phyloP scores from a whole-genome alignment of 257 asterid species.

The Eustoma russellianum region DNA sequence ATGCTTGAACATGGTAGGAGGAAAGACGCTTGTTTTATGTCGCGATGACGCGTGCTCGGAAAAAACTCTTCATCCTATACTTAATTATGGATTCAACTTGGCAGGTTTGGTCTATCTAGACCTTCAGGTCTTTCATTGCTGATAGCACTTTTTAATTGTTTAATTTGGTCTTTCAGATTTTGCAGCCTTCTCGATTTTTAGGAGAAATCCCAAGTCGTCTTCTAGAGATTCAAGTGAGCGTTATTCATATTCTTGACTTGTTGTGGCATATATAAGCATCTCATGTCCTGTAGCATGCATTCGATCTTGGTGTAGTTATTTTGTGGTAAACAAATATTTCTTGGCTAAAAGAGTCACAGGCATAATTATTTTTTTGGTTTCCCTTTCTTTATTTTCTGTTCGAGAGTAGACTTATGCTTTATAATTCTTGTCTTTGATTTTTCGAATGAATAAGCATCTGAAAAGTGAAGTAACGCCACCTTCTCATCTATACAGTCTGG shows the following conservation, averaged over 20 bases:
- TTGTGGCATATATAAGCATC: neutral
- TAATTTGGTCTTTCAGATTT: conserved; percentile 46
- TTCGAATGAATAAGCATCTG: too few relatives aligned
- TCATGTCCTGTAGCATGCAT: too few relatives aligned
- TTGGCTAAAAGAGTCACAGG: too few relatives aligned
- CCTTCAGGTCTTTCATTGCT: conserved; percentile 6
- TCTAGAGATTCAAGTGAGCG: conserved; percentile 52
- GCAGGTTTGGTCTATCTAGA: conserved; percentile 49
- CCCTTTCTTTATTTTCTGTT: too few relatives aligned
- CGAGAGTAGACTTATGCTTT: too few relatives aligned
- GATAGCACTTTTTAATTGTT: conserved; percentile 8
- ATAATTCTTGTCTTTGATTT: too few relatives aligned
- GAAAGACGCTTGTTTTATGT: conserved; percentile 91
- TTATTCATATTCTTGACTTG: neutral
- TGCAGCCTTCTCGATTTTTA: conserved; percentile 92
- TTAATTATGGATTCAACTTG: conserved; percentile 79
- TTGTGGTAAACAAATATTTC: too few relatives aligned
- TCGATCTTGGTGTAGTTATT: too few relatives aligned
- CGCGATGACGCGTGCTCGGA: conserved; percentile 93
- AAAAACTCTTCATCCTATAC: conserved; percentile 66
- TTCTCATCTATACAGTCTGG: too few relatives aligned
- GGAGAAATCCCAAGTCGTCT: conserved; percentile 85
- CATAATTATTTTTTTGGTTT: too few relatives aligned
- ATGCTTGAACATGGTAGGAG: conserved; percentile 43
- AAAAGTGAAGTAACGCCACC: too few relatives aligned